Percentiles rank a stretch among this genome's conserved stretches.
These are phyloP conservation scores for Bretschneidera sinensis DNA, from an alignment of 345 rosid genomes.

Conservation along the genomic window DNA sequence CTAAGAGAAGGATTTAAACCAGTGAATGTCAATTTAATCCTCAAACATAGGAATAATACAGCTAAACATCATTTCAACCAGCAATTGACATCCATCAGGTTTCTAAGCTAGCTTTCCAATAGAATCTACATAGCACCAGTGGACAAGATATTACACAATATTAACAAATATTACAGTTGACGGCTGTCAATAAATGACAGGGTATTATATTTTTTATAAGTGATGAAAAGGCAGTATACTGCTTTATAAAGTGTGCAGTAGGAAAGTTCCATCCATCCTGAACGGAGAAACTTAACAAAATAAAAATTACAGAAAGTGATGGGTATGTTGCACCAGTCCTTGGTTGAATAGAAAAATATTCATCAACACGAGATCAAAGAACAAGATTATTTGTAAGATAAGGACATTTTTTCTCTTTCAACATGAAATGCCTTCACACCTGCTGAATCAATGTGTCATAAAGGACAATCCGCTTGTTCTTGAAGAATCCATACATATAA, in stretches of 20 bases:
- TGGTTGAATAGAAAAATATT: background rate
- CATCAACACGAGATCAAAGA: background rate
- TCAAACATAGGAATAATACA: too few relatives aligned
- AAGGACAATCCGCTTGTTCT: constrained; percentile 96
- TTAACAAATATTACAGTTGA: too few relatives aligned
- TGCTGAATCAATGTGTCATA: constrained; percentile 98
- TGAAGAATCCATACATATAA: constrained; percentile 98
- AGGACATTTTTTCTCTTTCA: background rate
- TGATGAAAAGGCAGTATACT: too few relatives aligned
- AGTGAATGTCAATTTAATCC: background rate
- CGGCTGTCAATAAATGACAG: too few relatives aligned
- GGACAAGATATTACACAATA: too few relatives aligned
- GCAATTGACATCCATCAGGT: too few relatives aligned
- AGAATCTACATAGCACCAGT: too few relatives aligned
- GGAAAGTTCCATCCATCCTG: background rate
- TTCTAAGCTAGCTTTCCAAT: too few relatives aligned
- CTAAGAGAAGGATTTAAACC: background rate
- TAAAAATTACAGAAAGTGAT: too few relatives aligned
- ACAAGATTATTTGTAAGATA: background rate
- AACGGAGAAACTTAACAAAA: background rate
- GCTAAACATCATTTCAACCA: too few relatives aligned
- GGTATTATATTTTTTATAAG: too few relatives aligned
- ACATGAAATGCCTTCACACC: constrained; percentile 34
- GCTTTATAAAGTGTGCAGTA: background rate
- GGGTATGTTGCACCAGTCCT: background rate